phyloP scores from a whole-genome alignment of 163 green algal genomes.

The Volvox carteri region DNA sequence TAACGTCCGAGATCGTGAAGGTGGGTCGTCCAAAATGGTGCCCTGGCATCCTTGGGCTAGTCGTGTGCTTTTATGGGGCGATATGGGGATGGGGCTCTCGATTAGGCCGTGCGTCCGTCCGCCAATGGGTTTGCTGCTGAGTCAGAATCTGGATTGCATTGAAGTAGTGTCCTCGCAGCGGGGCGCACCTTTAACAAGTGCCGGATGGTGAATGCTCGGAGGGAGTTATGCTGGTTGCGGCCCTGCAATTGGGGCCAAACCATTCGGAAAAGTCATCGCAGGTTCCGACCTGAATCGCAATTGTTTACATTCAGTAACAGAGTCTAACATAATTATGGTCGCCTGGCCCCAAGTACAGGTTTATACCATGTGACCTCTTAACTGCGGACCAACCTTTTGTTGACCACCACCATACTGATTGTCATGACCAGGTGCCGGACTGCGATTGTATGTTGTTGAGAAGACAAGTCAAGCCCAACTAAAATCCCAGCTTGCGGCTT shows the following conservation, averaged over 20 bases:
- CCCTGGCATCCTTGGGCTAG: too few relatives aligned
- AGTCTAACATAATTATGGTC: not conserved
- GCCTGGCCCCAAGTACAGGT: too few relatives aligned
- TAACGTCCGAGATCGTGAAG: too few relatives aligned
- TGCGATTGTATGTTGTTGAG: constrained; percentile 7
- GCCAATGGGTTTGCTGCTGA: too few relatives aligned
- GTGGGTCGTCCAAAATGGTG: too few relatives aligned
- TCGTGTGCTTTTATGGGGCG: too few relatives aligned
- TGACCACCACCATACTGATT: constrained; percentile 46
- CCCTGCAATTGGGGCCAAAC: not conserved
- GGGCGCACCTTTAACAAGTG: constrained; percentile 36
- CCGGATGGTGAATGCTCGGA: constrained; percentile 41
- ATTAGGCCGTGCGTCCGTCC: too few relatives aligned
- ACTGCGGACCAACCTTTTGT: constrained; percentile 29
- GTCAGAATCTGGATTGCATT: too few relatives aligned
- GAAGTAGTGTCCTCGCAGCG: too few relatives aligned
- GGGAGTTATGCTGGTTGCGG: constrained; percentile 37
- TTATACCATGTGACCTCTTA: not conserved
- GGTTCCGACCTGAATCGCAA: not conserved
- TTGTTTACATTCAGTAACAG: not conserved
- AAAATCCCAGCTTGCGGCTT: not conserved
- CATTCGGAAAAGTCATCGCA: not conserved
- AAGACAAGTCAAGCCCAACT: not conserved
- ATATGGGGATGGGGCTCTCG: too few relatives aligned
- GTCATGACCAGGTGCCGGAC: constrained; percentile 25